Base-by-base conservation (phyloP, 116 monocot genomes). In the Phalaenopsis hybrid region DNA sequence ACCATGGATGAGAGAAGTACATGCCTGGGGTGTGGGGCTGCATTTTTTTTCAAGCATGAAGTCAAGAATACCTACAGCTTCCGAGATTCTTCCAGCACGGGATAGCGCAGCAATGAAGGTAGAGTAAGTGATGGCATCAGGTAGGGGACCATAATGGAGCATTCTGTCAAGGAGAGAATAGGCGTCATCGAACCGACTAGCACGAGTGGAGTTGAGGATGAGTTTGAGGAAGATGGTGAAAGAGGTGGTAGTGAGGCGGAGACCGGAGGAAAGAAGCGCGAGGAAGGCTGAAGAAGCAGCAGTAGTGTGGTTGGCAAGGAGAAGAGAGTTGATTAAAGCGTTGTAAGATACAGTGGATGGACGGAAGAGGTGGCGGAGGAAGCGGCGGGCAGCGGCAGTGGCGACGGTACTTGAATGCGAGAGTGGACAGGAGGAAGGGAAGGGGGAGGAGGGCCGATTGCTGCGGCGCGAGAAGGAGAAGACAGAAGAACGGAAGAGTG, bases 351-450 rank as follows among this genome's bases (percentile, higher is more conserved):
- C 77, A 25, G 77, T 77, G 31, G 77, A 50, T 20, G 77, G 77
- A 77, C 12, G 68, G 55, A 44, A 75, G 78, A 5, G 82, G 58
- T 59, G 79, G 49, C 52, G 46, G 75, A 52, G 90, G 85, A 75
- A 77, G 91, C 91, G 91, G 85, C 86, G 61, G 91, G 94, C 20
- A 91, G 92, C 81, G 83, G 81, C 75, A 84, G 94, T 13, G 50
- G 52, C 79, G 34, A 41, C 80, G 45, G 94, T 91, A 82, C 83
- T 91, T 45, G 87, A 91, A 80, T 79, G 74, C 81, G 81, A 80
- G 83, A 9, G 57, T 16, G 20, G 82, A 73, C 0, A 82, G 46
- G 46, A 73, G 61, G 31, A n/a, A 65, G 37, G 89, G 85, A 57
- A 78, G 92, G 89, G 91, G 87, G 55, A 55, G 16, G 4, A 13